phyloP scores from a whole-genome alignment of 305 asterid genomes.

The Plantago rigida region DNA sequence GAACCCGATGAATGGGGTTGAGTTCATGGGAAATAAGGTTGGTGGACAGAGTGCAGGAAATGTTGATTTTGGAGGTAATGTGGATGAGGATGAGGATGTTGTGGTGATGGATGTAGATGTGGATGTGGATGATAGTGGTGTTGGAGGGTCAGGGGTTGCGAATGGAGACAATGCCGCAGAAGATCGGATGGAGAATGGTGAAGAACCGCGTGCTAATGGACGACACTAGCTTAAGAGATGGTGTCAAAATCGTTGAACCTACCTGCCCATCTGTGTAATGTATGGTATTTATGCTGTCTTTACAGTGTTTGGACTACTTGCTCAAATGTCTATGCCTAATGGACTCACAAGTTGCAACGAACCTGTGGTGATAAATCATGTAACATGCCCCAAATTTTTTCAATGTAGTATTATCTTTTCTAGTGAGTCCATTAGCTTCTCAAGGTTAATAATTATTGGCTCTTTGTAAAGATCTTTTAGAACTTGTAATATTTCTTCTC shows the following conservation, averaged over 20 bases:
- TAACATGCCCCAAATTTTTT: constrained; percentile 15
- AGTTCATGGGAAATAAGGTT: constrained; percentile 39
- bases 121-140: constrained; percentile 3
- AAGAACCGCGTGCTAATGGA: constrained; percentile 23
- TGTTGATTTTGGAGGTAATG: background rate
- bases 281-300: background rate
- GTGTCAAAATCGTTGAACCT: constrained; percentile 2
- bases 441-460: background rate
- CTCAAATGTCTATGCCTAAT: constrained; percentile 7
- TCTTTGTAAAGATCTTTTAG: constrained; percentile 8
- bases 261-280: background rate
- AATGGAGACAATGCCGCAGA: constrained; percentile 25
- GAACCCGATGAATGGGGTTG: constrained; percentile 34
- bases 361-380: constrained; percentile 23
- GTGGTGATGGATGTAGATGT: constrained; percentile 37
- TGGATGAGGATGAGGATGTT: constrained; percentile 18
- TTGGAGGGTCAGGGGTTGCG: constrained; percentile 15
- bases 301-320: constrained; percentile 19
- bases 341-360: background rate
- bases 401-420: background rate
- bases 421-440: background rate
- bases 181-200: constrained; percentile 29
- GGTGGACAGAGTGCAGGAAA: too few species aligned
- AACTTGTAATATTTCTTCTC: too few species aligned
- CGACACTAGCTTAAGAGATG: constrained; percentile 20